A percentile compares a stretch with the other conserved stretches of the same genome.
phyloP scores from a whole-genome alignment of 2,329 filamentous ascomycete species.

The Colletotrichum sp. region DNA sequence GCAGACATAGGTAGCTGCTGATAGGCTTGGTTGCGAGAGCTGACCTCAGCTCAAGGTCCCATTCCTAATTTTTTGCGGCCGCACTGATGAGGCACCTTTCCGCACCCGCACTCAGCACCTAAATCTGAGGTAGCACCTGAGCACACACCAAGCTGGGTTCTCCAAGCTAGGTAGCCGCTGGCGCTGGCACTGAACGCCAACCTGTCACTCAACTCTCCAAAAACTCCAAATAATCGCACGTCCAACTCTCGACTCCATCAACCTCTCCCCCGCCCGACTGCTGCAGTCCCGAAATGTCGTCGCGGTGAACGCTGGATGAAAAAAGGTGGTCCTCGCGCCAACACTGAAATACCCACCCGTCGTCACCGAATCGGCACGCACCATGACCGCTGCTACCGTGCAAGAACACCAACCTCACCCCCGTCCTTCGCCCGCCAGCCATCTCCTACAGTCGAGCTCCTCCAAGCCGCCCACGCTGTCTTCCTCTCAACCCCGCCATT shows the following conservation, averaged over 20 bases:
- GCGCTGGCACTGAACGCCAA: background rate
- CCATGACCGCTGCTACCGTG: conserved; percentile 14
- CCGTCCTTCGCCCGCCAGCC: conserved; percentile 5
- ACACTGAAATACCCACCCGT: background rate
- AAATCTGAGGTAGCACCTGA: background rate
- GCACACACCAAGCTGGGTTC: background rate
- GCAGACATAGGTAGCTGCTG: background rate
- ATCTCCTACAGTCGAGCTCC: conserved; percentile 15
- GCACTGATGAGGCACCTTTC: background rate
- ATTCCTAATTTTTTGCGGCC: conserved; percentile 14
- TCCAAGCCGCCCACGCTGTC: conserved; percentile 11
- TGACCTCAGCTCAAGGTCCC: conserved; percentile 12
- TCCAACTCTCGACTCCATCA: background rate
- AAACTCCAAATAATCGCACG: conserved; percentile 20
- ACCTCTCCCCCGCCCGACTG: conserved; percentile 7
- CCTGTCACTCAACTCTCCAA: conserved; percentile 17
- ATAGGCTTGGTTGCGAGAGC: conserved; percentile 9
- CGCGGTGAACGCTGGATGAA: background rate
- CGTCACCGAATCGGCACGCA: background rate
- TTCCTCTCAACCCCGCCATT: conserved; percentile 12
- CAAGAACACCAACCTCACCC: conserved; percentile 6
- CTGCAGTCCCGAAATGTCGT: conserved; percentile 12
- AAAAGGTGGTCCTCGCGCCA: conserved; percentile 7
- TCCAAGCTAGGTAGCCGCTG: background rate
- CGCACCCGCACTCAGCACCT: background rate